A percentile compares a stretch with the other conserved stretches of the same genome.
These are phyloP conservation scores for Geotrichum macrosporum DNA, from an alignment of 1,139 yeast genomes.

Conservation along the genomic window DNA sequence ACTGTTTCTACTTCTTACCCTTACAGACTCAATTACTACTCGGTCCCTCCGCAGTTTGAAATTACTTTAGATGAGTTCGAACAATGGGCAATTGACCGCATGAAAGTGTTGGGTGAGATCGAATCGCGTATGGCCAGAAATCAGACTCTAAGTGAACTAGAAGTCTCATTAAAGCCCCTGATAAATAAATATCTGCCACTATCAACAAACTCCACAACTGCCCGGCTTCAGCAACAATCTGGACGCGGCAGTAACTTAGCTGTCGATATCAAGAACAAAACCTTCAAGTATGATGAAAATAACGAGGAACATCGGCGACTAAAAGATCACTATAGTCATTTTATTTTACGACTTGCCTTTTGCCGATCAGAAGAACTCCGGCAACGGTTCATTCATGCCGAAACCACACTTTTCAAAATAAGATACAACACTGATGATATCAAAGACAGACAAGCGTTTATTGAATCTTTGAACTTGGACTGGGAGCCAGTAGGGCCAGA, in stretches of 20 bases:
- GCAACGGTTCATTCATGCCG: slow-evolving; percentile 71
- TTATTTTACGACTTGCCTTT: slow-evolving; percentile 78
- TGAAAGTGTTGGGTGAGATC: slow-evolving; percentile 76
- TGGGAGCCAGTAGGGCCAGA: slow-evolving; percentile 66
- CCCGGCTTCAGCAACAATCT: slow-evolving; percentile 26
- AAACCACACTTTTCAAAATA: slow-evolving; percentile 65
- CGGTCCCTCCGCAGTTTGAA: slow-evolving; percentile 72
- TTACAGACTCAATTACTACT: slow-evolving; percentile 61
- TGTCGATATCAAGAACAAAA: slow-evolving; percentile 22
- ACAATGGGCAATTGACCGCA: slow-evolving; percentile 89
- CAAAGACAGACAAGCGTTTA: slow-evolving; percentile 68
- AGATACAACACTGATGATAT: slow-evolving; percentile 64
- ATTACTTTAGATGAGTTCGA: slow-evolving; percentile 90
- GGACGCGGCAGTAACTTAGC: slow-evolving; percentile 3
- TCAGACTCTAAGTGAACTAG: slow-evolving; percentile 61
- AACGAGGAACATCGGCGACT: slow-evolving; percentile 53
- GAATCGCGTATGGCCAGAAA: slow-evolving; percentile 70
- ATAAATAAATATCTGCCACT: slow-evolving; percentile 65
- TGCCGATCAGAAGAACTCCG: slow-evolving; percentile 83
- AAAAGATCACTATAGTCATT: slow-evolving; percentile 92
- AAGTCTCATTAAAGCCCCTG: slow-evolving; percentile 59
- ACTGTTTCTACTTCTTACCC: slow-evolving; percentile 37
- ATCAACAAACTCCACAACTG: slow-evolving; percentile 32
- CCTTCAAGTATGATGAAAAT: slow-evolving; percentile 23
- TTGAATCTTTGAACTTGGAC: slow-evolving; percentile 48